phyloP scores from a whole-genome alignment of 192 early-diverging fungal genomes.

The Coemansia sp. region DNA sequence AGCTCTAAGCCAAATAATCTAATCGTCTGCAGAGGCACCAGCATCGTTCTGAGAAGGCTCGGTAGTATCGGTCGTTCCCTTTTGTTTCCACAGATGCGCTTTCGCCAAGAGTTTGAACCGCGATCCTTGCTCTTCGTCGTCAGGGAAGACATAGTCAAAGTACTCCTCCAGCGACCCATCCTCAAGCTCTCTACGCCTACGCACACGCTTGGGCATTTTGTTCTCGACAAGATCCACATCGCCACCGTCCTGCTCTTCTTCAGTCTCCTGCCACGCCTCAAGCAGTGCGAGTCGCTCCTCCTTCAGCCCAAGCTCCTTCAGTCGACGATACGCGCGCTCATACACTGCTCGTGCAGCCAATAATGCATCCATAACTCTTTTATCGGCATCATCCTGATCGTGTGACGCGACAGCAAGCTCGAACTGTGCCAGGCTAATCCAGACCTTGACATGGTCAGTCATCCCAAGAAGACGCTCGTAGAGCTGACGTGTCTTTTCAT shows the following conservation, averaged over 20 bases:
- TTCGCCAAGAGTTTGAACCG: conserved; percentile 89
- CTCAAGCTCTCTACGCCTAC: conserved; percentile 72
- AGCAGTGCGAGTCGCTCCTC: conserved; percentile 74
- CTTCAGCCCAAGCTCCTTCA: conserved; percentile 72
- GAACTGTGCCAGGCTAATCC: conserved; percentile 92
- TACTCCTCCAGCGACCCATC: conserved; percentile 90
- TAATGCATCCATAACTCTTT: conserved; percentile 22
- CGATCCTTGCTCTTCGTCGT: conserved; percentile 84
- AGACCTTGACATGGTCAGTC: conserved; percentile 96
- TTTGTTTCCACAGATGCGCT: conserved; percentile 82
- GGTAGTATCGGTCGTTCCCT: not conserved
- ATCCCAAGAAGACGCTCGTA: conserved; percentile 84
- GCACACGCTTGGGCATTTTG: conserved; percentile 88
- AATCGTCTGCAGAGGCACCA: not conserved
- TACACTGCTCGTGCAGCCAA: conserved; percentile 72
- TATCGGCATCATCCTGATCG: conserved; percentile 6
- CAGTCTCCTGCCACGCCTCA: conserved; percentile 87
- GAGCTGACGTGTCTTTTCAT: conserved; percentile 68
- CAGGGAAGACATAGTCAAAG: conserved; percentile 98
- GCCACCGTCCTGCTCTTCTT: conserved; percentile 62
- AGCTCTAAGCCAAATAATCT: not conserved
- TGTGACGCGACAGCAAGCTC: conserved; percentile 60
- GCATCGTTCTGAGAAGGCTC: not conserved
- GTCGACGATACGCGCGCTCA: conserved; percentile 65
- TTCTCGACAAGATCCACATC: conserved; percentile 65